Conservation (phyloP, 768 basidiomycete species). For the Boletus vermiculosoides region DNA sequence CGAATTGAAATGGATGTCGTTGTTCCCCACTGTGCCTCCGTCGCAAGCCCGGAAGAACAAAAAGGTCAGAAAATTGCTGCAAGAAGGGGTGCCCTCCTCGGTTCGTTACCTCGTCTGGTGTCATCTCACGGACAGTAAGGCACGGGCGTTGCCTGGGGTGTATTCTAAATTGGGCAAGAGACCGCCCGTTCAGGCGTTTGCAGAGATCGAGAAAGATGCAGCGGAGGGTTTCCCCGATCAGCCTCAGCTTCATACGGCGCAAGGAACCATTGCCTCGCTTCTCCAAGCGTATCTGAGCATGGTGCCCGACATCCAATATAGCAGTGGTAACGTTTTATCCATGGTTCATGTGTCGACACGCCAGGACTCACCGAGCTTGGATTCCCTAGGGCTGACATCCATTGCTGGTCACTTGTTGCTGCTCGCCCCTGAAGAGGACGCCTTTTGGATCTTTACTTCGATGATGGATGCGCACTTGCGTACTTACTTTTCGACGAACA, state of each 20-base stretch:
- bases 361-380: not conserved
- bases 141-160: conserved; percentile 63
- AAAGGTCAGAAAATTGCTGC: conserved; percentile 69
- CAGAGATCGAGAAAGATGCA: conserved; percentile 61
- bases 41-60: conserved; percentile 73
- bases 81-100: conserved; percentile 79
- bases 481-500: conserved; percentile 63
- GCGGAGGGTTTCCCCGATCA: conserved; percentile 54
- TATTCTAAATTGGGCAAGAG: conserved; percentile 63
- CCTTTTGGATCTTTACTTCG: conserved; percentile 87
- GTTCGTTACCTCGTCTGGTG: conserved; percentile 86
- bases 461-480: conserved; percentile 85
- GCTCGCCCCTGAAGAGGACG: conserved; percentile 82
- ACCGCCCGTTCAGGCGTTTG: conserved; percentile 46
- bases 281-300: conserved; percentile 76
- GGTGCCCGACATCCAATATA: conserved; percentile 81
- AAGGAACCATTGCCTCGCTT: conserved; percentile 55
- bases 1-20: conserved; percentile 73
- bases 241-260: conserved; percentile 54
- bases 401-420: conserved; percentile 72
- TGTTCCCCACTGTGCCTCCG: conserved; percentile 55
- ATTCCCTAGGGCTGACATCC: conserved; percentile 54
- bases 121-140: conserved; percentile 74
- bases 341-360: not conserved
- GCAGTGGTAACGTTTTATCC: conserved; percentile 44